A percentile compares a stretch with the other conserved stretches of the same genome.
These are phyloP conservation scores for Alternaria triticimaculans DNA, from an alignment of 2,329 filamentous ascomycete species.

Conservation along the genomic window DNA sequence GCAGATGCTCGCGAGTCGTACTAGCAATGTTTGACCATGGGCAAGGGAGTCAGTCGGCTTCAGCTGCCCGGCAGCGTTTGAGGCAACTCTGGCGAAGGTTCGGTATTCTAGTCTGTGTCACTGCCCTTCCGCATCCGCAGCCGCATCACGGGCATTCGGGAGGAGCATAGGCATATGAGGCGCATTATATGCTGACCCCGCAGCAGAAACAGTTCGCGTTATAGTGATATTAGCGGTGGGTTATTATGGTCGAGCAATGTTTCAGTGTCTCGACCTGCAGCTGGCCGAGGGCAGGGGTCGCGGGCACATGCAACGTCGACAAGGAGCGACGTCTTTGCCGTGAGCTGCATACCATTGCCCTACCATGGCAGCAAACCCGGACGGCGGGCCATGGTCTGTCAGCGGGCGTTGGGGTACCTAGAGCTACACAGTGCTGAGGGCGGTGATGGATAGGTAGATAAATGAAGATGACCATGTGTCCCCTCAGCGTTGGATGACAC, in stretches of 20 bases:
- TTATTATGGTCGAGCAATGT: slow-evolving; percentile 16
- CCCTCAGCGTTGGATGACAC: slow-evolving; percentile 3
- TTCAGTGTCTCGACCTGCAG: slow-evolving; percentile 16
- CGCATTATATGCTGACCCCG: slow-evolving; percentile 3
- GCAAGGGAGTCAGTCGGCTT: not conserved
- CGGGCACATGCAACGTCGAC: not conserved
- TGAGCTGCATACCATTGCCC: slow-evolving; percentile 1
- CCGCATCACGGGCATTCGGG: not conserved
- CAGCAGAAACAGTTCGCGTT: slow-evolving; percentile 20
- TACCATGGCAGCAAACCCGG: slow-evolving; percentile 9
- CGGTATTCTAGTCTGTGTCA: not conserved
- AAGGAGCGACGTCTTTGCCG: not conserved
- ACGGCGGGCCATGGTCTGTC: not conserved
- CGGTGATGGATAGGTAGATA: not conserved
- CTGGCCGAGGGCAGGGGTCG: slow-evolving; percentile 11
- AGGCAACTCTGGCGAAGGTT: slow-evolving; percentile 4
- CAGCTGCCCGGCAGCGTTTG: not conserved
- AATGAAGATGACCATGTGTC: not conserved
- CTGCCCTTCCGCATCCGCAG: not conserved
- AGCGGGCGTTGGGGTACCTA: not conserved
- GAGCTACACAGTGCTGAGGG: not conserved
- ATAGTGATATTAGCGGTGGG: slow-evolving; percentile 12
- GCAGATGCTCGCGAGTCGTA: not conserved
- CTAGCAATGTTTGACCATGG: not conserved
- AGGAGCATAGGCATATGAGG: not conserved